A percentile compares a stretch with the other conserved stretches of the same genome.
phyloP scores from a whole-genome alignment of 352 stramenopile genomes.

The Pythium biforme region DNA sequence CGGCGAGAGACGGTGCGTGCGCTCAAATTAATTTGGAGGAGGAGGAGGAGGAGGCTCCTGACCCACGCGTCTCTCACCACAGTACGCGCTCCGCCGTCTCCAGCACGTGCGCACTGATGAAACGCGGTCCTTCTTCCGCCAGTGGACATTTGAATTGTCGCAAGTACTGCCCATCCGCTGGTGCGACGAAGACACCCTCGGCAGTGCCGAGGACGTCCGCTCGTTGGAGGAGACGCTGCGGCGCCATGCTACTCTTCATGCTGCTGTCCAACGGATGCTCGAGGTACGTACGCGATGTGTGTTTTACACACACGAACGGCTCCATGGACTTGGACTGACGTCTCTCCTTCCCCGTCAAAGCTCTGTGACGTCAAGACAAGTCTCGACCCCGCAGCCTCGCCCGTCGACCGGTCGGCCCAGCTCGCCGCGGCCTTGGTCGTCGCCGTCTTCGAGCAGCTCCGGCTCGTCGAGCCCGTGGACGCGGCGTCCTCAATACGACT shows the following conservation, averaged over 20 bases:
- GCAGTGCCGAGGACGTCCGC: neutral
- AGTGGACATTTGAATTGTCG: slow-evolving; percentile 38
- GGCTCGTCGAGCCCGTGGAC: slow-evolving; percentile 27
- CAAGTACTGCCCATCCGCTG: slow-evolving; percentile 37
- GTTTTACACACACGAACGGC: too few species aligned
- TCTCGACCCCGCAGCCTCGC: neutral
- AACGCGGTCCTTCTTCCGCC: slow-evolving; percentile 28
- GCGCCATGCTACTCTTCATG: neutral
- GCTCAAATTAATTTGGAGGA: too few species aligned
- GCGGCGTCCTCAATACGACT: neutral
- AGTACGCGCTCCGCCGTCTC: slow-evolving; percentile 54
- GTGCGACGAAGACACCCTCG: slow-evolving; percentile 1
- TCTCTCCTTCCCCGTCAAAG: too few species aligned
- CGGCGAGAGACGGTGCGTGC: slow-evolving; percentile 15
- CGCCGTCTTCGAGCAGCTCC: slow-evolving; percentile 44
- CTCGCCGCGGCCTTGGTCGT: slow-evolving; percentile 38
- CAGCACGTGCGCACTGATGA: slow-evolving; percentile 28
- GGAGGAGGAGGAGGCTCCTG: too few species aligned
- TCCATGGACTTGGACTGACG: too few species aligned
- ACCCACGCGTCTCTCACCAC: neutral
- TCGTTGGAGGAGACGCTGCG: neutral
- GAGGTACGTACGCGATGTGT: too few species aligned
- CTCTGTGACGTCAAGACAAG: neutral
- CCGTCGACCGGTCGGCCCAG: slow-evolving; percentile 15
- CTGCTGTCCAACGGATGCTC: slow-evolving; percentile 8